phyloP scores from a whole-genome alignment of 1,284 basidiomycete genomes.

The Mycosarcoma mackinlayi region DNA sequence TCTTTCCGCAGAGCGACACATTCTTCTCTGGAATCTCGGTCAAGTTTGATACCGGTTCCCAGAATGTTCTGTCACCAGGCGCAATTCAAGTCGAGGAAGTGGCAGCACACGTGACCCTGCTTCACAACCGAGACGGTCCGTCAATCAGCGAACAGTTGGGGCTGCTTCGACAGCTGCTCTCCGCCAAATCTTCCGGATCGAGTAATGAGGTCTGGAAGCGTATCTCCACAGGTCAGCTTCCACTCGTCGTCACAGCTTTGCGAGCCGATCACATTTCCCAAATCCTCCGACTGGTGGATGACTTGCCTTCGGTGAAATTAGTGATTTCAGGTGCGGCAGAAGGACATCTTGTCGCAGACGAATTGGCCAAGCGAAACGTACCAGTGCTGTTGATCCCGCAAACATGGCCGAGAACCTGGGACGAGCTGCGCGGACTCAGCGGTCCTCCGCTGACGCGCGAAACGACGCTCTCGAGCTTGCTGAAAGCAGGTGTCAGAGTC shows the following conservation, averaged over 20 bases:
- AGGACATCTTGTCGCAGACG: slow-evolving; percentile 75
- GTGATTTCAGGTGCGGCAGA: slow-evolving; percentile 79
- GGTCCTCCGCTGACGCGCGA: slow-evolving; percentile 80
- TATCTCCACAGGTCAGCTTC: slow-evolving; percentile 71
- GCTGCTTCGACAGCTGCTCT: slow-evolving; percentile 76
- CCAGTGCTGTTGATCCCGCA: slow-evolving; percentile 79
- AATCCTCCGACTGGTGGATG: slow-evolving; percentile 78
- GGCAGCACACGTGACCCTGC: slow-evolving; percentile 79
- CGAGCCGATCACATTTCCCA: slow-evolving; percentile 81
- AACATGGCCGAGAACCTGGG: slow-evolving; percentile 78
- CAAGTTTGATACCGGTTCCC: slow-evolving; percentile 46
- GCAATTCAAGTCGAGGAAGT: slow-evolving; percentile 78
- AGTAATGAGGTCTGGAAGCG: slow-evolving; percentile 52
- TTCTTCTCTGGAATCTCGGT: slow-evolving; percentile 72
- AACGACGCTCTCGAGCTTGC: slow-evolving; percentile 76
- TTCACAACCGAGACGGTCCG: slow-evolving; percentile 69
- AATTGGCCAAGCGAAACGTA: slow-evolving; percentile 77
- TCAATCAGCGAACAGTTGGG: slow-evolving; percentile 79
- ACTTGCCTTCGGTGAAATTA: slow-evolving; percentile 76
- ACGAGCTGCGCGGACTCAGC: slow-evolving; percentile 76
- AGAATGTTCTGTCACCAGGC: slow-evolving; percentile 70
- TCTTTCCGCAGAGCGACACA: slow-evolving; percentile 69
- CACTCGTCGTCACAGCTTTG: slow-evolving; percentile 78
- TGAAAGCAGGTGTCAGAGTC: slow-evolving; percentile 78
- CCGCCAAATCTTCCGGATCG: slow-evolving; percentile 69